Base-by-base conservation (phyloP, 2,329 filamentous ascomycete genomes). In the Pseudonectria buxi region DNA sequence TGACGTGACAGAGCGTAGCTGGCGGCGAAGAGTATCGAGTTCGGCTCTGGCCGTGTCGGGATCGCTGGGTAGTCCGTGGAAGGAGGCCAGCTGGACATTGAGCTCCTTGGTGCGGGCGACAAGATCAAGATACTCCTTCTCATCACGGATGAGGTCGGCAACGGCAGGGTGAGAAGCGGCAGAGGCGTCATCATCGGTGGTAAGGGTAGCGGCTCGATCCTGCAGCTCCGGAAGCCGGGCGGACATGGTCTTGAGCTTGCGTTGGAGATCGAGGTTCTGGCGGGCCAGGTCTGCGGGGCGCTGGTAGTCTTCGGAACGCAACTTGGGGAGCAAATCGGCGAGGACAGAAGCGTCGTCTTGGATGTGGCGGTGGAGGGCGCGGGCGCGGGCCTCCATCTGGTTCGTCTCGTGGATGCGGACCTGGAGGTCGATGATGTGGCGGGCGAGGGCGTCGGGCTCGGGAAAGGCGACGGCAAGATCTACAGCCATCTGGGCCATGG, bases 1-100 rank as follows among this genome's bases (percentile, higher is more conserved):
- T 44, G 69, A 68, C 18, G 72, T 79, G 33, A 86, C 61, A 9
- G 64, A 62, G 26, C 72, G 68, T 30, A 94, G 64, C 51, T 87
- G 77, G 2, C 65, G 63, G 40, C 83, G 74, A 28, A 88, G 61
- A 22, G 69, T 65, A 45, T 84, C 82, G 18, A 95, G 69, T 55
- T 86, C 79, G n/a, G 68, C 62, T 47, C 81, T 73, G 25, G 87
- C 87, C 30, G 75, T 70, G 31, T 80, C 72, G 7, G 74, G 62
- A 51, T 94, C 80, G 6, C 78, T 79, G 2, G 88, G 84, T 40
- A 95, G 59, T 6, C 82, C 79, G 35, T 80, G 74, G 47, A 87
- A 94, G 14, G 69, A 70, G 26, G 68, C 68, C 13, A 90, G 67
- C 42, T 81, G 74, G 2, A 59, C 57, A 39, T 86, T 79, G 28